Conservation (phyloP, 164 flowering plant species). For the Magnolia sinica region DNA sequence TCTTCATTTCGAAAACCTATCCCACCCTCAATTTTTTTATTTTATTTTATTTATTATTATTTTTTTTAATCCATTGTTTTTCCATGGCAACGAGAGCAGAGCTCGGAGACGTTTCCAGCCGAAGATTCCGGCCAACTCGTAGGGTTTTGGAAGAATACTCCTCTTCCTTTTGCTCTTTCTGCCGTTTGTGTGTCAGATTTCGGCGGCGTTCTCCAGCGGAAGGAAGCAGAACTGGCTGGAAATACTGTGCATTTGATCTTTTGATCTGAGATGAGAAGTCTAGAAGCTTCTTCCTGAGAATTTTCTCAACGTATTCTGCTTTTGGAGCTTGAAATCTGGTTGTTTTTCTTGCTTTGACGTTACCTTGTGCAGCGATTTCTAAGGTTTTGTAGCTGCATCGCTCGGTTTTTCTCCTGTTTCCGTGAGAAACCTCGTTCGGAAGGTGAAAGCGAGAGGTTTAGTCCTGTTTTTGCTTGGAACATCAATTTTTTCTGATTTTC, state of each 20-base stretch:
- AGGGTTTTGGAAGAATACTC: background rate
- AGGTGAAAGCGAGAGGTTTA: background rate
- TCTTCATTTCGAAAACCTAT: too few relatives aligned
- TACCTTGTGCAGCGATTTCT: background rate
- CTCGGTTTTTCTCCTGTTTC: background rate
- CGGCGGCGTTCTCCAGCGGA: constrained; percentile 3
- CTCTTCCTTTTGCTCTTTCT: background rate
- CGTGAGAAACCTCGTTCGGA: background rate
- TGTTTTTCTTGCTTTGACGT: background rate
- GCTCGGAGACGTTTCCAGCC: constrained; percentile 2
- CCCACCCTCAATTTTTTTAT: too few relatives aligned
- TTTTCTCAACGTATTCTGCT: background rate
- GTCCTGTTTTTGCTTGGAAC: background rate
- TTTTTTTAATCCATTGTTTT: background rate
- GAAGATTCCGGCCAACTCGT: background rate
- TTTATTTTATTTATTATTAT: too few relatives aligned
- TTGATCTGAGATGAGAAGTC: background rate
- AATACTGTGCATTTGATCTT: background rate
- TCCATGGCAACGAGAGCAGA: constrained; percentile 12
- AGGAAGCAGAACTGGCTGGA: background rate
- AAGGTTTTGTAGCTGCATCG: background rate
- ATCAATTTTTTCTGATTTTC: background rate
- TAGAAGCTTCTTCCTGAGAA: background rate
- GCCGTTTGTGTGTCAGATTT: background rate
- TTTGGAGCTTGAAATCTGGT: background rate